These are phyloP conservation scores for Amauroascus verrucosus DNA, from an alignment of 2,329 filamentous ascomycete genomes.

Conservation along the genomic window DNA sequence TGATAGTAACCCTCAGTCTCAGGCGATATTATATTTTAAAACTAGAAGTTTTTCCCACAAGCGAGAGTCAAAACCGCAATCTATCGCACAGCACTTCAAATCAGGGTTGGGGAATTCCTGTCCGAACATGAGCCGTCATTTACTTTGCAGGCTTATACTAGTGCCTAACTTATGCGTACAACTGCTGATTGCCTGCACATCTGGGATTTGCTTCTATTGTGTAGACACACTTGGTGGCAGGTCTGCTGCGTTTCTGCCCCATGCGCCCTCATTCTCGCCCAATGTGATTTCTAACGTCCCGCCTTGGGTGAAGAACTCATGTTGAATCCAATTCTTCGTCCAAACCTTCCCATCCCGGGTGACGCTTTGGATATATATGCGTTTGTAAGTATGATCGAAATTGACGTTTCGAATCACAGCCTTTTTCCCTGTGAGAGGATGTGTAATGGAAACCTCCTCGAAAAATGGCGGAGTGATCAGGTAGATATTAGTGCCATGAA, in stretches of 20 bases:
- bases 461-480: slow-evolving; percentile 61
- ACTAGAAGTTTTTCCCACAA: too few relatives aligned
- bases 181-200: too few relatives aligned
- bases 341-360: slow-evolving; percentile 52
- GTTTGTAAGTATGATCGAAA: slow-evolving; percentile 50
- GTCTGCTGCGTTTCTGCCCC: neutral
- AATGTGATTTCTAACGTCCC: neutral
- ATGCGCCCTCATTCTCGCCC: neutral
- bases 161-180: too few relatives aligned
- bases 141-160: too few relatives aligned
- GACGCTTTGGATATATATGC: slow-evolving; percentile 55
- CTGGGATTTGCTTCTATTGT: too few relatives aligned
- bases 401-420: slow-evolving; percentile 51
- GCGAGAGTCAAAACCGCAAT: too few relatives aligned
- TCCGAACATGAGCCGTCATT: too few relatives aligned
- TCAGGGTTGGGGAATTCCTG: too few relatives aligned
- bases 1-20: too few relatives aligned
- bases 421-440: slow-evolving; percentile 48
- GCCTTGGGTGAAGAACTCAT: neutral
- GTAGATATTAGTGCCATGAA: slow-evolving; percentile 59
- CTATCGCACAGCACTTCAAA: too few relatives aligned
- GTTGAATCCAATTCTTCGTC: slow-evolving; percentile 5
- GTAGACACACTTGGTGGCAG: neutral
- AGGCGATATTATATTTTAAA: too few relatives aligned
- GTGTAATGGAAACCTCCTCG: slow-evolving; percentile 47